Percentiles rank a stretch among this genome's conserved stretches.
phyloP scores from a whole-genome alignment of 768 basidiomycete species.

The Mycena haematopus region DNA sequence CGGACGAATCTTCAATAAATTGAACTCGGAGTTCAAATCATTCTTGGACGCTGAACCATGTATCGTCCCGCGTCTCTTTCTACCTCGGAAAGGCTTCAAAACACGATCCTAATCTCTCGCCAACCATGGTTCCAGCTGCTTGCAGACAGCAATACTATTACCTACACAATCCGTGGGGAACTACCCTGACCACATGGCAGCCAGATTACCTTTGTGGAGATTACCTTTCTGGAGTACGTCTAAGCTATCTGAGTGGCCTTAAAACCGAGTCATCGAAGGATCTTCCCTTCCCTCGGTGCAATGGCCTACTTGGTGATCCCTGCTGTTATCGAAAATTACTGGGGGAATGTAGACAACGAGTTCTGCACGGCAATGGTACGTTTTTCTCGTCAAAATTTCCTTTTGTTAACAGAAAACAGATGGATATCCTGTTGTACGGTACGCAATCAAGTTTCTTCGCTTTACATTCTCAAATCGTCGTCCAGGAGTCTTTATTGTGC shows the following conservation, averaged over 20 bases:
- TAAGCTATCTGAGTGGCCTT: not conserved
- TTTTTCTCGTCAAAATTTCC: not conserved
- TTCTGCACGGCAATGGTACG: constrained; percentile 12
- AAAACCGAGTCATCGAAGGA: not conserved
- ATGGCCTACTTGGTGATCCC: constrained; percentile 21
- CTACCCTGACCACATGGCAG: constrained; percentile 2
- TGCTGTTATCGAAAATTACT: constrained; percentile 8
- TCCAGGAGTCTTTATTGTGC: constrained; percentile 10
- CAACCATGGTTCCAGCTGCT: no score
- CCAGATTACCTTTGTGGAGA: not conserved
- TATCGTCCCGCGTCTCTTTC: no score
- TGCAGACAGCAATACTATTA: not conserved
- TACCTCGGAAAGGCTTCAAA: no score
- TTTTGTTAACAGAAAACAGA: not conserved
- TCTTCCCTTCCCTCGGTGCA: not conserved
- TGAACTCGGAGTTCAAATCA: no score
- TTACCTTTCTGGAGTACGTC: not conserved
- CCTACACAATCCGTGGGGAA: not conserved
- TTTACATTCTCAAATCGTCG: no score
- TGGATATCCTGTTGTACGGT: constrained; percentile 17
- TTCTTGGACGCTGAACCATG: no score
- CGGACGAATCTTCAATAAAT: no score
- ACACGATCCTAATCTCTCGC: no score
- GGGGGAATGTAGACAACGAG: constrained; percentile 4
- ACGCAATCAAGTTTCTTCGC: not conserved